Percentiles rank a stretch among this genome's conserved stretches.
These are phyloP conservation scores for Globisporangium alternatum DNA, from an alignment of 352 stramenopile species.

Conservation along the genomic window DNA sequence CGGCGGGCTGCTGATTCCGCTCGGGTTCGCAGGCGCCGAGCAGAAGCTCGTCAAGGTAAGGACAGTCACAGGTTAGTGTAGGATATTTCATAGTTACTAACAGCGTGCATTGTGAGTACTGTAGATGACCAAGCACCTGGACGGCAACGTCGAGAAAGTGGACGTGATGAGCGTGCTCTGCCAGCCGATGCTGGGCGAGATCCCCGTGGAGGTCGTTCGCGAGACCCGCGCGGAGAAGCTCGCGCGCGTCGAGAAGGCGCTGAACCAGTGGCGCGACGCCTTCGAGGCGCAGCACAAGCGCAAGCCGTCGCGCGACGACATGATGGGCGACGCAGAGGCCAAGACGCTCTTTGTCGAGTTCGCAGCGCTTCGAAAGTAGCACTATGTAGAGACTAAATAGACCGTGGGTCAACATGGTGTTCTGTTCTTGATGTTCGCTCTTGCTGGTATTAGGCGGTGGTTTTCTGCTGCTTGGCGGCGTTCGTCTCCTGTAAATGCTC, in stretches of 20 bases:
- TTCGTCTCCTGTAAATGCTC: conserved; percentile 64
- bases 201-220: conserved; percentile 38
- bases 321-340: conserved; percentile 51
- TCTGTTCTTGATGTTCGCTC: too few species aligned
- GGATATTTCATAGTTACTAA: too few species aligned
- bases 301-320: conserved; percentile 64
- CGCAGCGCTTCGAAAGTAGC: conserved; percentile 58
- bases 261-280: conserved; percentile 60
- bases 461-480: conserved; percentile 25
- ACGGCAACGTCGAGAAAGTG: conserved; percentile 56
- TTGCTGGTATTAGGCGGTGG: not conserved
- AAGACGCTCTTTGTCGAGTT: conserved; percentile 75
- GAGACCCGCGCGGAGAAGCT: conserved; percentile 66
- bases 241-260: conserved; percentile 46
- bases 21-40: conserved; percentile 53
- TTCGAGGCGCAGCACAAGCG: conserved; percentile 54
- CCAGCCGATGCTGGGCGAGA: conserved; percentile 68
- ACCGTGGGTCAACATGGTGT: too few species aligned
- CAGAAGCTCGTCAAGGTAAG: conserved; percentile 83
- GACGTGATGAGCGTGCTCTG: conserved; percentile 86
- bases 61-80: not conserved
- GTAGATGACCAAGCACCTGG: conserved; percentile 64
- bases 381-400: not conserved
- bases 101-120: not conserved
- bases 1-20: conserved; percentile 63